Evolutionary conservation across 495 filamentous ascomycete species (phyloP).

Genomic region (Penicillium steckii): DNA sequence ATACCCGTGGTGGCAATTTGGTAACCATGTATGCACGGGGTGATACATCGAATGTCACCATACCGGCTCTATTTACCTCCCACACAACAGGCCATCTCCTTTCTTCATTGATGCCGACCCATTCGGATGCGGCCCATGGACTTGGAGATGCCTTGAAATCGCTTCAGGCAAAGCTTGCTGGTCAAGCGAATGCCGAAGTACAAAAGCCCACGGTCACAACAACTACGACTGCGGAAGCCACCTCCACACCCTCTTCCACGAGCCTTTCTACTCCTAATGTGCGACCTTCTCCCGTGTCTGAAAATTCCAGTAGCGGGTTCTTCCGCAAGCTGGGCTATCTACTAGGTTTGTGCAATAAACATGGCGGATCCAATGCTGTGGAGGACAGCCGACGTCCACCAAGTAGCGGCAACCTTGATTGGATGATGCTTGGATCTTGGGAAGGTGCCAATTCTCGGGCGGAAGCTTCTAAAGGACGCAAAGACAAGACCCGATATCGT

Average conservation of each 20-base stretch:
- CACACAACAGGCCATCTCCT: conserved; percentile 91
- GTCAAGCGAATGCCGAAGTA: conserved; percentile 19
- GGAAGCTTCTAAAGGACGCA: conserved; percentile 11
- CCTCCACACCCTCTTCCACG: conserved; percentile 27
- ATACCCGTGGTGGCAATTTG: conserved; percentile 77
- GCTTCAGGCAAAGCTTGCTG: conserved; percentile 20
- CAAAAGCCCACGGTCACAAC: conserved; percentile 25
- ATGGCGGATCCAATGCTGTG: conserved; percentile 18
- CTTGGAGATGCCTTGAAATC: conserved; percentile 45
- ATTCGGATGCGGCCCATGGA: conserved; percentile 54
- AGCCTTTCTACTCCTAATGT: conserved; percentile 21
- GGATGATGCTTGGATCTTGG: conserved; percentile 69
- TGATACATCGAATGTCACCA: conserved; percentile 91
- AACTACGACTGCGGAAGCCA: conserved; percentile 16
- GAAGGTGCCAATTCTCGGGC: conserved; percentile 51
- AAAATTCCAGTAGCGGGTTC: conserved; percentile 46
- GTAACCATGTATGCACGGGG: conserved; percentile 97
- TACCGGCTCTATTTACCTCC: conserved; percentile 92
- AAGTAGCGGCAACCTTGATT: conserved; percentile 81
- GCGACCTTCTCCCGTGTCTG: conserved; percentile 5
- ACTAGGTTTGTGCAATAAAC: conserved; percentile 48
- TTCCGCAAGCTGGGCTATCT: conserved; percentile 54
- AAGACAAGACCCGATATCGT: conserved; percentile 7
- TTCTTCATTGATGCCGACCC: conserved; percentile 80
- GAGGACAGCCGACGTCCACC: conserved; percentile 68